Percentiles rank a stretch among this genome's conserved stretches.
Conservation (phyloP, 192 early-diverging fungal species). For the Backusella macrospora region DNA sequence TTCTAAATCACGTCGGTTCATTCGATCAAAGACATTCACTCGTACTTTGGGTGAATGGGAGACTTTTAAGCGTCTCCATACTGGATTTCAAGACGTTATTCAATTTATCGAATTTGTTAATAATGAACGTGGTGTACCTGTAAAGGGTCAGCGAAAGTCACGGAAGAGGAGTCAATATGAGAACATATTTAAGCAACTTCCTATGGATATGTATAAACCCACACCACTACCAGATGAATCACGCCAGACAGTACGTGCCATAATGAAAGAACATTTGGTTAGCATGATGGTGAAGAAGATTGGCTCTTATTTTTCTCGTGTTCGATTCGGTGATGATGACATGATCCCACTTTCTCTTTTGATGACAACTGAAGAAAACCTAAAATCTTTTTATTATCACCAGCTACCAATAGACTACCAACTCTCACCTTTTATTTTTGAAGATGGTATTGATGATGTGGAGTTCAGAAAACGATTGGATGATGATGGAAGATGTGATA, state of each 20-base stretch:
- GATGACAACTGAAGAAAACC: conserved; percentile 9
- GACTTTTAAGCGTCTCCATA: conserved; percentile 19
- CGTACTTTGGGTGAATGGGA: conserved; percentile 4
- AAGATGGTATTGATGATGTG: conserved; percentile 18
- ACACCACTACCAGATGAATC: not conserved
- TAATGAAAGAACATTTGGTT: conserved; percentile 17
- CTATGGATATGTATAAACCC: not conserved
- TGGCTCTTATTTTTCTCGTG: not conserved
- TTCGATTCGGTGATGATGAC: conserved; percentile 19
- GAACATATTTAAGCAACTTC: not conserved
- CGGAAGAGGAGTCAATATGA: not conserved
- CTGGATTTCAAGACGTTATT: not conserved
- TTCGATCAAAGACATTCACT: not conserved
- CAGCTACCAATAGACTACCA: conserved; percentile 17
- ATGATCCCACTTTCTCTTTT: conserved; percentile 22
- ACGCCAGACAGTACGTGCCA: not conserved
- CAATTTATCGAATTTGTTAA: conserved; percentile 15
- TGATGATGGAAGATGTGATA: conserved; percentile 16
- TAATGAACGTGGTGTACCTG: conserved; percentile 27
- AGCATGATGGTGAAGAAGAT: not conserved
- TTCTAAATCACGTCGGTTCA: not conserved
- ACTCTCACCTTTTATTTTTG: conserved; percentile 25
- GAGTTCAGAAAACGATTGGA: conserved; percentile 15
- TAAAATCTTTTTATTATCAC: conserved; percentile 22
- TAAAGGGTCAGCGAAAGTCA: not conserved